phyloP scores from a whole-genome alignment of 1,139 yeast genomes.

The Wickerhamiella pararugosa region DNA sequence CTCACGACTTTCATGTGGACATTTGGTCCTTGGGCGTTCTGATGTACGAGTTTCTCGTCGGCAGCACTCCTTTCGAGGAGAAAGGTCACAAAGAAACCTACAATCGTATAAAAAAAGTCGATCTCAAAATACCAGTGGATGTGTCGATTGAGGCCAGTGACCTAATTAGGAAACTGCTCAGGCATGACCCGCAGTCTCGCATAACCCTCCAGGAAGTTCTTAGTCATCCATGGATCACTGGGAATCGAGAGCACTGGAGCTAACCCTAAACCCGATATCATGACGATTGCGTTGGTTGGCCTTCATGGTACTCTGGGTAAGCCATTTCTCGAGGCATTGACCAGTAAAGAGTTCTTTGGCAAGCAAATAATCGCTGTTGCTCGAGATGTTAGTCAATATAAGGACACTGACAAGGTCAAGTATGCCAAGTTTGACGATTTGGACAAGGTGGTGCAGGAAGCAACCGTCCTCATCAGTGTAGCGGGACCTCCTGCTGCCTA shows the following conservation, averaged over 20 bases:
- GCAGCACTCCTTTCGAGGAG: conserved; percentile 83
- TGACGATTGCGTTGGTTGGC: conserved; percentile 2
- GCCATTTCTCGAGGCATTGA: conserved; percentile 1
- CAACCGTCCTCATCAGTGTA: not conserved
- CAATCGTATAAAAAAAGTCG: conserved; percentile 62
- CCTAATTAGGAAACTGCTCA: conserved; percentile 42
- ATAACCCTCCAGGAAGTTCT: conserved; percentile 45
- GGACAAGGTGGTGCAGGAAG: not conserved
- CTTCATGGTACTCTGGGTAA: not conserved
- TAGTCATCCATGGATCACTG: conserved; percentile 69
- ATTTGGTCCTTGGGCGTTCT: conserved; percentile 88
- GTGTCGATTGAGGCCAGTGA: conserved; percentile 66
- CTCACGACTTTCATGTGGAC: conserved; percentile 69
- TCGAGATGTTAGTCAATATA: not conserved
- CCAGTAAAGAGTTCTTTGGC: not conserved
- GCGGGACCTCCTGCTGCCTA: not conserved
- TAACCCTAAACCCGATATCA: not conserved
- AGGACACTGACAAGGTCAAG: not conserved
- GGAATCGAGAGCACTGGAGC: conserved; percentile 40
- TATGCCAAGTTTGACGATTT: not conserved
- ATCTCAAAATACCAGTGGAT: conserved; percentile 53
- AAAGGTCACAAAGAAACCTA: conserved; percentile 58
- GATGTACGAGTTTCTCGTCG: conserved; percentile 74
- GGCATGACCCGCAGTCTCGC: conserved; percentile 55
- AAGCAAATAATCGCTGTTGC: not conserved